Conservation (phyloP, 2,329 filamentous ascomycete genomes). For the Madurella fahalii region DNA sequence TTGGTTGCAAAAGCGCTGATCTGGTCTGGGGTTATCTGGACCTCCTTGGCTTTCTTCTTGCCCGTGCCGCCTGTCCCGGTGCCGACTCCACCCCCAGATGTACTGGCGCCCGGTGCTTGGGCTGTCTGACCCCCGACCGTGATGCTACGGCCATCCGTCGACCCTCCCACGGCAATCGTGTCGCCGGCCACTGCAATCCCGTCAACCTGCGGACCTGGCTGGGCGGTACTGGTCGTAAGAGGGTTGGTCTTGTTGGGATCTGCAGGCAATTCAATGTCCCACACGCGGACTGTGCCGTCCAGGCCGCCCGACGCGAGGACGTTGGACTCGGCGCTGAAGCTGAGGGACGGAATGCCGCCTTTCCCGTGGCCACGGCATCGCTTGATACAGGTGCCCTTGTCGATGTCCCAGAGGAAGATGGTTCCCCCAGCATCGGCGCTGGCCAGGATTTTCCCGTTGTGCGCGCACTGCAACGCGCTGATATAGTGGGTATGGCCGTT, state of each 20-base stretch:
- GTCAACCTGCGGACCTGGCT: constrained; percentile 29
- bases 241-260: constrained; percentile 57
- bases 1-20: constrained; percentile 94
- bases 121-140: constrained; percentile 46
- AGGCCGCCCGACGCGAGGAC: constrained; percentile 87
- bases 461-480: constrained; percentile 77
- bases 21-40: constrained; percentile 85
- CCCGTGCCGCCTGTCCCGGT: constrained; percentile 30
- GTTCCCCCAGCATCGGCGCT: constrained; percentile 84
- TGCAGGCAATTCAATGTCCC: constrained; percentile 77
- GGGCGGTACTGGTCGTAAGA: constrained; percentile 14
- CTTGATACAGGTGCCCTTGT: constrained; percentile 82
- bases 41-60: constrained; percentile 85
- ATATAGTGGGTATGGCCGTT: constrained; percentile 87
- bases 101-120: constrained; percentile 33
- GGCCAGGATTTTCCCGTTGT: constrained; percentile 85
- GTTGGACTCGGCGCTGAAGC: constrained; percentile 88
- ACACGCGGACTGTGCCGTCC: constrained; percentile 88
- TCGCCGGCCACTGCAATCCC: constrained; percentile 31
- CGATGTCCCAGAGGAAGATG: constrained; percentile 91
- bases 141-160: constrained; percentile 33
- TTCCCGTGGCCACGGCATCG: constrained; percentile 90
- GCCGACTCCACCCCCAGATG: constrained; percentile 32
- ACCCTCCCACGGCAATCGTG: constrained; percentile 38
- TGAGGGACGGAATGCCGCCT: constrained; percentile 87